Percentiles rank a stretch among this genome's conserved stretches.
These are phyloP conservation scores for Saccharomyces uvarum DNA, from an alignment of 1,139 yeast genomes.

Conservation along the genomic window DNA sequence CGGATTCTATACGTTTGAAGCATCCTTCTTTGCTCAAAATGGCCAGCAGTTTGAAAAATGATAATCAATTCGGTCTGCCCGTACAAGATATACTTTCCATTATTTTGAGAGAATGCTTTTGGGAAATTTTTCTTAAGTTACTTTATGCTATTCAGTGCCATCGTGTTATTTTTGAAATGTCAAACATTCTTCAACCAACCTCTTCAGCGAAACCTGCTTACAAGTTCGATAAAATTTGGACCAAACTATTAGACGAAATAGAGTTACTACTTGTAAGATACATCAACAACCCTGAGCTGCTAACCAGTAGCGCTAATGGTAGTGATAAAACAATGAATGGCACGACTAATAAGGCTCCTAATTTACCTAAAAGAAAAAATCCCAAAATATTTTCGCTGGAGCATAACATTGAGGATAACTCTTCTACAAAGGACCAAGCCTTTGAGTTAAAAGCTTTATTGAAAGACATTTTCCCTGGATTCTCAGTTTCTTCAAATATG, in stretches of 20 bases:
- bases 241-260: slow-evolving; percentile 49
- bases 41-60: slow-evolving; percentile 13
- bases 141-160: slow-evolving; percentile 65
- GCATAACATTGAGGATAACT: slow-evolving; percentile 27
- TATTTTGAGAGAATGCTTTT: slow-evolving; percentile 62
- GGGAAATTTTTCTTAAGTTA: slow-evolving; percentile 56
- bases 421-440: slow-evolving; percentile 34
- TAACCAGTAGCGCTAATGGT: slow-evolving; percentile 1
- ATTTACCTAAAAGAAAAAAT: slow-evolving; percentile 15
- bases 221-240: slow-evolving; percentile 52
- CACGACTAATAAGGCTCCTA: slow-evolving; percentile 8
- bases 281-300: slow-evolving; percentile 15
- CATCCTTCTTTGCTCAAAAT: slow-evolving; percentile 38
- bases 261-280: slow-evolving; percentile 36
- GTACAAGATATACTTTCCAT: slow-evolving; percentile 45
- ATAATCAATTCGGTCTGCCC: slow-evolving; percentile 31
- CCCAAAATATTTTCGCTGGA: slow-evolving; percentile 38
- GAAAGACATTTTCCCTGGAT: slow-evolving; percentile 58
- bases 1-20: slow-evolving; percentile 55
- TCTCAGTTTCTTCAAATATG: slow-evolving; percentile 34
- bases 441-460: slow-evolving; percentile 42
- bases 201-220: slow-evolving; percentile 28
- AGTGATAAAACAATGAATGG: slow-evolving; percentile 4
- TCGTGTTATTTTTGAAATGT: slow-evolving; percentile 54
- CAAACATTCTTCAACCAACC: slow-evolving; percentile 32